Conservation (phyloP, 1,284 basidiomycete species). For the Cryptococcus floricola region DNA sequence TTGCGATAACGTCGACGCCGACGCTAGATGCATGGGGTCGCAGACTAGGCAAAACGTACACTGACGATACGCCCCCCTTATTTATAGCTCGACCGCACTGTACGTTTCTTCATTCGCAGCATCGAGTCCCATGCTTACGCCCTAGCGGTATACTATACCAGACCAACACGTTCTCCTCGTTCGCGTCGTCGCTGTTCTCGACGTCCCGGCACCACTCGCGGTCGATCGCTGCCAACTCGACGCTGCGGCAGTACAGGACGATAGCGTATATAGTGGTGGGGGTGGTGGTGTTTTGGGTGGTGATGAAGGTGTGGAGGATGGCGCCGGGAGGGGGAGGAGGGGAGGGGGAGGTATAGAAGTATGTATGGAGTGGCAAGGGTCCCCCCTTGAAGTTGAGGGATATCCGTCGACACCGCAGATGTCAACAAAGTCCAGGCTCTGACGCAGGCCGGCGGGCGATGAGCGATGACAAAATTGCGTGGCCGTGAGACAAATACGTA, state of each 20-base stretch:
- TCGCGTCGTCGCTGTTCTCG: constrained; percentile 46
- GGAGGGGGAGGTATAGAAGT: not conserved
- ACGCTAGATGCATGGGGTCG: too few relatives aligned
- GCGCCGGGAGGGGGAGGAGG: constrained; percentile 1
- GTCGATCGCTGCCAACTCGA: constrained; percentile 38
- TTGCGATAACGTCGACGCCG: not conserved
- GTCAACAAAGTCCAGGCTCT: too few relatives aligned
- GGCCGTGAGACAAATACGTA: too few relatives aligned
- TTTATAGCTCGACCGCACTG: constrained; percentile 40
- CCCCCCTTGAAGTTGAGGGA: too few relatives aligned
- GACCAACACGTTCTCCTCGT: constrained; percentile 42
- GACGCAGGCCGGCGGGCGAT: too few relatives aligned
- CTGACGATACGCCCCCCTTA: not conserved
- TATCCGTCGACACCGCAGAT: too few relatives aligned
- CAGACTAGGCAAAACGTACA: too few relatives aligned
- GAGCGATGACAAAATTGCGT: too few relatives aligned
- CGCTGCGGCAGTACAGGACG: constrained; percentile 41
- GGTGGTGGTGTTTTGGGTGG: constrained; percentile 39
- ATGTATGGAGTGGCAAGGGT: too few relatives aligned
- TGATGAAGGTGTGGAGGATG: constrained; percentile 38
- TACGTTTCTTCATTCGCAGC: constrained; percentile 5
- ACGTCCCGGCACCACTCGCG: constrained; percentile 44
- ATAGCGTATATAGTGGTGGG: constrained; percentile 42
- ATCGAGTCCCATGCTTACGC: not conserved
- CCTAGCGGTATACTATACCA: constrained; percentile 3